phyloP scores from a whole-genome alignment of 257 asterid genomes.

The Jacaranda mimosifolia region DNA sequence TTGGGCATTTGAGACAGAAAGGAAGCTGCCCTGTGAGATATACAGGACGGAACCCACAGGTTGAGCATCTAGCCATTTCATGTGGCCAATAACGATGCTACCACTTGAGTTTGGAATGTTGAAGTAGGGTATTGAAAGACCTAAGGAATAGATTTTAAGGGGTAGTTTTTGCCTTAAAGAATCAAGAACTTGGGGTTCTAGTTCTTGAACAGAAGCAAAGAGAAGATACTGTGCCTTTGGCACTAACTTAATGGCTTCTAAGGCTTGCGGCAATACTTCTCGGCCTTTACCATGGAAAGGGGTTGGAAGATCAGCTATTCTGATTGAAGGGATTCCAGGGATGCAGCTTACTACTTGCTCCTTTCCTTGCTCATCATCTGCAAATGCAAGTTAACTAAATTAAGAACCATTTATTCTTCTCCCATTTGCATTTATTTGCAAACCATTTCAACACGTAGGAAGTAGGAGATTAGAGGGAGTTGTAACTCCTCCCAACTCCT shows the following conservation, averaged over 20 bases:
- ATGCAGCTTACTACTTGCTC: constrained; percentile 43
- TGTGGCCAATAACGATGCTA: constrained; percentile 33
- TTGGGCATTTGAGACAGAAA: constrained; percentile 53
- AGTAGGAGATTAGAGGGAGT: no score
- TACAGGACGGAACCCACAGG: constrained; percentile 59
- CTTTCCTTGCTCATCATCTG: constrained; percentile 20
- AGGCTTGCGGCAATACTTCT: constrained; percentile 20
- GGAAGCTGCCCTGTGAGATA: constrained; percentile 72
- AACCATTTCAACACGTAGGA: no score
- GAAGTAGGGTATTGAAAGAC: constrained; percentile 50
- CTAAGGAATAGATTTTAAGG: no score
- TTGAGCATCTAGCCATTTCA: constrained; percentile 64
- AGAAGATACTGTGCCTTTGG: constrained; percentile 52
- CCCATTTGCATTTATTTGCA: no score
- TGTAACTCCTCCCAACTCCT: no score
- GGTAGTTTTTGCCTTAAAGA: constrained; percentile 29
- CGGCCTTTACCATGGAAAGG: constrained; percentile 30
- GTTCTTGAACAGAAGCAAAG: constrained; percentile 54
- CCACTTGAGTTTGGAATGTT: background rate
- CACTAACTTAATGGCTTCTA: constrained; percentile 27
- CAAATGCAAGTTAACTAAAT: background rate
- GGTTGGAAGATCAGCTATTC: constrained; percentile 55
- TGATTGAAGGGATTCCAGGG: constrained; percentile 57
- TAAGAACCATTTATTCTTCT: background rate
- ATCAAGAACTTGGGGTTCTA: constrained; percentile 54